Percentiles rank a stretch among this genome's conserved stretches.
Conservation (phyloP, 176 grass and related monocot genomes). For the Raddia distichophylla region DNA sequence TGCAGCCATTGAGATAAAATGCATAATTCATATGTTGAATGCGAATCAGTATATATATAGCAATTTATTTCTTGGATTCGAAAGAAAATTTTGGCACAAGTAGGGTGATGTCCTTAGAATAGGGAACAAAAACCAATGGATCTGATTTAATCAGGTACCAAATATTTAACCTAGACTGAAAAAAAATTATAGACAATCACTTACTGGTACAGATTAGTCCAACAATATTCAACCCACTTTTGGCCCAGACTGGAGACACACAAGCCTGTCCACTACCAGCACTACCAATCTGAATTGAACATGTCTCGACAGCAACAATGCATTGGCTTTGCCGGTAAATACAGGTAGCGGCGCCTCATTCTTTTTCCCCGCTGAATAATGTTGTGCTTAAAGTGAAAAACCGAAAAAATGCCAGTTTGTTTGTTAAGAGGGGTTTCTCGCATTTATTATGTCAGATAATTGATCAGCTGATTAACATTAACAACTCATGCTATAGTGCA, state of each 20-base stretch:
- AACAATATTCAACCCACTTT: slow-evolving; percentile 28
- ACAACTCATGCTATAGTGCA: neutral
- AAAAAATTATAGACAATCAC: neutral
- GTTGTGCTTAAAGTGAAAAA: neutral
- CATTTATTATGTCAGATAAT: neutral
- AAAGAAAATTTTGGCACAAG: neutral
- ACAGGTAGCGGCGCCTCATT: neutral
- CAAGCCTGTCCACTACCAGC: neutral
- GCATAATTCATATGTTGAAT: neutral
- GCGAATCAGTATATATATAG: neutral
- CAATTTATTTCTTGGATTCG: neutral
- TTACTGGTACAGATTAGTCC: neutral
- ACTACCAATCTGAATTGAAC: slow-evolving; percentile 19
- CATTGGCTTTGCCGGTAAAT: neutral
- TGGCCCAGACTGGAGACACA: neutral
- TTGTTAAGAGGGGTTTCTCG: neutral
- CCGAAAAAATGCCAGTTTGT: neutral
- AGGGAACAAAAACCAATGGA: neutral
- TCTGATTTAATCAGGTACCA: neutral
- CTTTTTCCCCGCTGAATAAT: neutral
- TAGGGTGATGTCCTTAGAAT: neutral
- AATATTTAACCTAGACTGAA: neutral
- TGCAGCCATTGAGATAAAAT: too few relatives aligned
- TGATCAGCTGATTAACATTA: neutral
- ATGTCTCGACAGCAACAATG: slow-evolving; percentile 20